phyloP scores from a whole-genome alignment of 208 protist species.

The Wallacemonas sp. region DNA sequence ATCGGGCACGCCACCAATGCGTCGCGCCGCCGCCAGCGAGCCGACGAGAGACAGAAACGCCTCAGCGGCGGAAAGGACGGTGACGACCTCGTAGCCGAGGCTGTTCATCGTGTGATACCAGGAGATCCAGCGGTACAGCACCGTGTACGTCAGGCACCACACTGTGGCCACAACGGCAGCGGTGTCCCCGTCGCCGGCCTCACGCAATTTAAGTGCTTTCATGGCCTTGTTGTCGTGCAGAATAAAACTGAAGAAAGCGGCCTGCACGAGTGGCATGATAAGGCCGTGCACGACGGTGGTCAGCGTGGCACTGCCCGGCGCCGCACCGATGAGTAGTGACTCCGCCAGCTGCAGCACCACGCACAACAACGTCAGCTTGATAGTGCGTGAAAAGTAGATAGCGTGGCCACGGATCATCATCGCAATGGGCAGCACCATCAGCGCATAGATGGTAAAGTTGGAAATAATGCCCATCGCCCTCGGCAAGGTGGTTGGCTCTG shows the following conservation, averaged over 20 bases:
- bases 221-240: slow-evolving; percentile 50
- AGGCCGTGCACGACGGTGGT: slow-evolving; percentile 22
- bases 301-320: slow-evolving; percentile 13
- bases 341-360: slow-evolving; percentile 47
- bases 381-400: slow-evolving; percentile 35
- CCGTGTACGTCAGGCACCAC: slow-evolving; percentile 52
- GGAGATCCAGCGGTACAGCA: slow-evolving; percentile 68
- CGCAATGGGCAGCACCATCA: slow-evolving; percentile 73
- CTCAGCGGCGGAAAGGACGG: slow-evolving; percentile 41
- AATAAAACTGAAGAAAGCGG: slow-evolving; percentile 48
- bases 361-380: slow-evolving; percentile 39
- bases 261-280: slow-evolving; percentile 44
- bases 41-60: slow-evolving; percentile 45
- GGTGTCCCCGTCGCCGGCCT: slow-evolving; percentile 31
- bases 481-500: too few relatives aligned
- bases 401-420: slow-evolving; percentile 61
- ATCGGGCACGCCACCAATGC: slow-evolving; percentile 19
- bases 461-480: slow-evolving; percentile 54
- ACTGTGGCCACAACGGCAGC: slow-evolving; percentile 46
- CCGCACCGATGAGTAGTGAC: slow-evolving; percentile 39
- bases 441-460: slow-evolving; percentile 65
- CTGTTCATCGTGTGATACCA: slow-evolving; percentile 71
- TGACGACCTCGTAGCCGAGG: slow-evolving; percentile 48
- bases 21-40: slow-evolving; percentile 42
- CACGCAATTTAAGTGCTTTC: slow-evolving; percentile 42